phyloP scores from a whole-genome alignment of 176 grass and related monocot genomes.

The Carex scoparia region DNA sequence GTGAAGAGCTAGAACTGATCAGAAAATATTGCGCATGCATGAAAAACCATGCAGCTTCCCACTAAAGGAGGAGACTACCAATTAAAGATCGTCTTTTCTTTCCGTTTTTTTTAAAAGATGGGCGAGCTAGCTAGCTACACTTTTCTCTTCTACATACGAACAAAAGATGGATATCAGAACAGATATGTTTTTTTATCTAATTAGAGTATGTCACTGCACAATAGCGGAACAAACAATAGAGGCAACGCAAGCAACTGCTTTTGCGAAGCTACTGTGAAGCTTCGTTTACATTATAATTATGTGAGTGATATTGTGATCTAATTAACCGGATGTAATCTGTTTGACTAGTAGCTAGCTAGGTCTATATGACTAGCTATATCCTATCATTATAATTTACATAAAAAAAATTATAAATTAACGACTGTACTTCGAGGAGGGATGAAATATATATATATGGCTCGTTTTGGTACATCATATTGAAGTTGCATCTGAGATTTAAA shows the following conservation, averaged over 20 bases:
- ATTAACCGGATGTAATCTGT: neutral
- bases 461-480: neutral
- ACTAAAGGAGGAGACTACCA: neutral
- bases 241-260: neutral
- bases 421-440: no score
- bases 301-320: slow-evolving; percentile 13
- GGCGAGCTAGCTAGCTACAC: neutral
- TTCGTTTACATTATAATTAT: slow-evolving; percentile 15
- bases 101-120: slow-evolving; percentile 12
- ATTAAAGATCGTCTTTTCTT: slow-evolving; percentile 14
- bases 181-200: neutral
- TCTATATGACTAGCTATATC: no score
- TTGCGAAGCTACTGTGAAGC: slow-evolving; percentile 24
- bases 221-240: neutral
- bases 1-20: neutral
- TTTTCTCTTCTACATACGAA: slow-evolving; percentile 8
- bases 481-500: neutral
- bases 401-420: no score
- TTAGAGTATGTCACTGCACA: neutral
- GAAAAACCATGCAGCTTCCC: slow-evolving; percentile 8
- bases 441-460: no score
- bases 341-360: neutral
- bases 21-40: neutral
- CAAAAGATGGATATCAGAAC: neutral
- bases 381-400: no score